Percentiles rank a stretch among this genome's conserved stretches.
Conservation (phyloP, 768 basidiomycete genomes). For the Dendrothele bispora region DNA sequence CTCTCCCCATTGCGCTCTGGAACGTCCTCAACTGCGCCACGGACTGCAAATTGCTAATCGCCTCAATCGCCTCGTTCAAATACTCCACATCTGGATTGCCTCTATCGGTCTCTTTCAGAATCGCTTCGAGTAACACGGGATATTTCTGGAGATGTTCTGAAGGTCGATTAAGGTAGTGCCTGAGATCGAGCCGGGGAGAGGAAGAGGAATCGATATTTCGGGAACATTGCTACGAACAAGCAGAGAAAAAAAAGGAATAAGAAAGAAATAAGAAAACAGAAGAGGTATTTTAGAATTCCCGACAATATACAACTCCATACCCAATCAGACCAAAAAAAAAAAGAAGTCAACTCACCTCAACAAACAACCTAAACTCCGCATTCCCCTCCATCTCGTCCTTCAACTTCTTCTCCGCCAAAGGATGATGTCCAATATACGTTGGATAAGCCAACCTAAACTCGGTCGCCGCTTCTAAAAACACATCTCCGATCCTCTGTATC, state of each 20-base stretch:
- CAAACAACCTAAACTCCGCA: constrained; percentile 76
- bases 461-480: constrained; percentile 83
- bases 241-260: too few species aligned
- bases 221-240: constrained; percentile 37
- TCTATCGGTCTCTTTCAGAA: constrained; percentile 76
- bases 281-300: too few species aligned
- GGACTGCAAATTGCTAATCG: constrained; percentile 79
- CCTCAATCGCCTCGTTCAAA: constrained; percentile 77
- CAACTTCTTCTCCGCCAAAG: constrained; percentile 81
- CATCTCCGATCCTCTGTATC: constrained; percentile 83
- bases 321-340: too few species aligned
- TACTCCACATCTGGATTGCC: constrained; percentile 85
- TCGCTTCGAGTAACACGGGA: constrained; percentile 81
- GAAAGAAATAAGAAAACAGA: too few species aligned
- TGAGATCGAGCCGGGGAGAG: constrained; percentile 56
- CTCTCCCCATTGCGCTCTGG: constrained; percentile 86
- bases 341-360: constrained; percentile 55
- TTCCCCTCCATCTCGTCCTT: constrained; percentile 86
- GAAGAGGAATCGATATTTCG: too few species aligned
- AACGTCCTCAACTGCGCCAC: constrained; percentile 85
- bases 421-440: constrained; percentile 80
- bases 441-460: constrained; percentile 89
- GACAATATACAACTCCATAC: too few species aligned
- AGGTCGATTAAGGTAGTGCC: constrained; percentile 76
- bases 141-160: constrained; percentile 83